Evolutionary conservation across 768 basidiomycete species (phyloP).

Genomic region (Suillus spraguei): DNA sequence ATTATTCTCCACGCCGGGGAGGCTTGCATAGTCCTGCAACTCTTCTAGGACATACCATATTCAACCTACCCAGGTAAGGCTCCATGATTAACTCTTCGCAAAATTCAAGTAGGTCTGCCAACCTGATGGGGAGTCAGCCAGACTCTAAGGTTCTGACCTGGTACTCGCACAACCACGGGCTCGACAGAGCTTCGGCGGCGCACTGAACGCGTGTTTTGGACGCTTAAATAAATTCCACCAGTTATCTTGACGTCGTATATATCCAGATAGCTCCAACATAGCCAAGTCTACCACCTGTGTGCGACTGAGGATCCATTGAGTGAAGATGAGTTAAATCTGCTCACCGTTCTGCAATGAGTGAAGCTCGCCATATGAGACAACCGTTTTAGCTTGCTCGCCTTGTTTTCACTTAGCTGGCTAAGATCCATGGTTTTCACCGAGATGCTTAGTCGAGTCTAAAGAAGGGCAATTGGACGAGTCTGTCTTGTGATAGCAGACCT

Average conservation of each 20-base stretch:
- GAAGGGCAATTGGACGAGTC: too few species aligned
- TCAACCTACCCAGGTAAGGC: slow-evolving; percentile 34
- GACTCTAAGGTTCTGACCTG: slow-evolving; percentile 36
- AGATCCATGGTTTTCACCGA: too few species aligned
- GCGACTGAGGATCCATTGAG: background rate
- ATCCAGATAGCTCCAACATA: slow-evolving; percentile 50
- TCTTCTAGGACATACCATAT: slow-evolving; percentile 56
- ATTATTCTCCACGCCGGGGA: slow-evolving; percentile 39
- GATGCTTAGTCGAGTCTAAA: too few species aligned
- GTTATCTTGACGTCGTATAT: slow-evolving; percentile 37
- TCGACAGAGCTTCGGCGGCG: slow-evolving; percentile 32
- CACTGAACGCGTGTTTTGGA: slow-evolving; percentile 32
- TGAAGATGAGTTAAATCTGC: slow-evolving; percentile 4
- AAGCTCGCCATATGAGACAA: too few species aligned
- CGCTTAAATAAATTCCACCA: slow-evolving; percentile 44
- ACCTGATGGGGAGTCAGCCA: slow-evolving; percentile 45
- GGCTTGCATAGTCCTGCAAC: slow-evolving; percentile 44
- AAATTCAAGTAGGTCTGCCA: slow-evolving; percentile 11
- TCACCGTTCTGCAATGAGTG: slow-evolving; percentile 40
- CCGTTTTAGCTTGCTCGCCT: too few species aligned
- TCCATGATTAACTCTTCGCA: slow-evolving; percentile 3
- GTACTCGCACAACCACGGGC: slow-evolving; percentile 37
- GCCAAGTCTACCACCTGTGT: slow-evolving; percentile 49
- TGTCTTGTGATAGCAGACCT: too few species aligned
- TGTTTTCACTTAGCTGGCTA: too few species aligned